Evolutionary conservation across 108 stramenopile species (phyloP).

Genomic region (Mediolabrus comicus): DNA sequence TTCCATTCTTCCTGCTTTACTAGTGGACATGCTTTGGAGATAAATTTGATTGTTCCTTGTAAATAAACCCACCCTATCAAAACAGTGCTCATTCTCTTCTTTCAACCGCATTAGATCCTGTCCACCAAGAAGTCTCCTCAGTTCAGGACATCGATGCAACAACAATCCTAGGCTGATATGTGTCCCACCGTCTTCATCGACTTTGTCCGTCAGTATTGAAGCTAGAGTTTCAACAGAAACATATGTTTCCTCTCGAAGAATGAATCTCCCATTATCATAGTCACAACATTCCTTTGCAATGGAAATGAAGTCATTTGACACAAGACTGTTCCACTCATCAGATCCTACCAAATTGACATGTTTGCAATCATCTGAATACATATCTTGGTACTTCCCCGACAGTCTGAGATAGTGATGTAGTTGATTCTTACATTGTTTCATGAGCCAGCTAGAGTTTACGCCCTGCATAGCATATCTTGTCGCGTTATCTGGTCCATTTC

Average conservation of each 20-base stretch:
- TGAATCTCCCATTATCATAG: neutral
- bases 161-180: constrained; percentile 34
- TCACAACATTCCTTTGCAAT: constrained; percentile 11
- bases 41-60: neutral
- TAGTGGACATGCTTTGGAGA: neutral
- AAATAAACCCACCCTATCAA: constrained; percentile 4
- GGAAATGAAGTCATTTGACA: neutral
- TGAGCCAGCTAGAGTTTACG: constrained; percentile 37
- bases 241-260: neutral
- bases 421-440: constrained; percentile 27
- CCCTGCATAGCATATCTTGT: neutral
- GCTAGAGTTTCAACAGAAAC: neutral
- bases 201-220: neutral
- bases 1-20: constrained; percentile 24
- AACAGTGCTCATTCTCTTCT: neutral
- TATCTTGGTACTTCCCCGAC: constrained; percentile 12
- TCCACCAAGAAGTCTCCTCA: constrained; percentile 38
- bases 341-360: neutral
- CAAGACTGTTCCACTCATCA: constrained; percentile 4
- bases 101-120: constrained; percentile 26
- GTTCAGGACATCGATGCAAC: constrained; percentile 34
- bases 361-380: neutral
- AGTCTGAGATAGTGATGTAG: constrained; percentile 35
- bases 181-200: constrained; percentile 40
- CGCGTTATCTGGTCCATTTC: constrained; percentile 16